Conservation (phyloP, 495 filamentous ascomycete genomes). For the Podospora pseudoanserina region DNA sequence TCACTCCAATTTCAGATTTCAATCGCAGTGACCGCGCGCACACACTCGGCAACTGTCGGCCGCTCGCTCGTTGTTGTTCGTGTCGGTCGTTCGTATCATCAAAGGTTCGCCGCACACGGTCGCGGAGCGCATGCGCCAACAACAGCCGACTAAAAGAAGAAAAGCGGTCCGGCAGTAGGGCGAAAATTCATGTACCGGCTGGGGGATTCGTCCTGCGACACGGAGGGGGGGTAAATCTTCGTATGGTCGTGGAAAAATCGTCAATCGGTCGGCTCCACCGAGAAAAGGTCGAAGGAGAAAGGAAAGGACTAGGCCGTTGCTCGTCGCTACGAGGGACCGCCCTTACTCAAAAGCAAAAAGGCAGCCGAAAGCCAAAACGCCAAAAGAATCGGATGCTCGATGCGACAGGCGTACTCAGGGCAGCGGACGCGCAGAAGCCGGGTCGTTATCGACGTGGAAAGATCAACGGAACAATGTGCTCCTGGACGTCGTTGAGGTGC, state of each 20-base stretch:
- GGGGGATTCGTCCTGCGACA: not conserved
- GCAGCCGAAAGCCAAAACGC: not conserved
- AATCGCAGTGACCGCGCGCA: not conserved
- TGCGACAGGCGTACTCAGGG: slow-evolving; percentile 4
- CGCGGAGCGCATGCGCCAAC: not conserved
- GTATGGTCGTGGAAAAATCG: not conserved
- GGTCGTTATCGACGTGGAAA: not conserved
- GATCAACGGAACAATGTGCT: slow-evolving; percentile 1
- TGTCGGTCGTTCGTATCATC: not conserved
- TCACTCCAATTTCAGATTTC: not conserved
- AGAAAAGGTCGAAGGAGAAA: not conserved
- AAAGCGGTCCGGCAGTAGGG: not conserved
- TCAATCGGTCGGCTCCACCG: not conserved
- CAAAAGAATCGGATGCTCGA: not conserved
- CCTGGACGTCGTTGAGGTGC: not conserved
- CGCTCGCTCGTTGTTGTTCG: not conserved
- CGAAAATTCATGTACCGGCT: not conserved
- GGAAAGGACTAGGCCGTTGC: not conserved
- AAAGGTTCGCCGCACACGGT: not conserved
- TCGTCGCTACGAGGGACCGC: not conserved
- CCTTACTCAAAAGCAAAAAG: not conserved
- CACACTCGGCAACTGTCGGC: not conserved
- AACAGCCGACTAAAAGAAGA: not conserved
- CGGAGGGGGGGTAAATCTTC: not conserved
- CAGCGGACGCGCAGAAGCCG: not conserved